These are phyloP conservation scores for Ogataea paradorogensis DNA, from an alignment of 805 yeast species.

Conservation along the genomic window DNA sequence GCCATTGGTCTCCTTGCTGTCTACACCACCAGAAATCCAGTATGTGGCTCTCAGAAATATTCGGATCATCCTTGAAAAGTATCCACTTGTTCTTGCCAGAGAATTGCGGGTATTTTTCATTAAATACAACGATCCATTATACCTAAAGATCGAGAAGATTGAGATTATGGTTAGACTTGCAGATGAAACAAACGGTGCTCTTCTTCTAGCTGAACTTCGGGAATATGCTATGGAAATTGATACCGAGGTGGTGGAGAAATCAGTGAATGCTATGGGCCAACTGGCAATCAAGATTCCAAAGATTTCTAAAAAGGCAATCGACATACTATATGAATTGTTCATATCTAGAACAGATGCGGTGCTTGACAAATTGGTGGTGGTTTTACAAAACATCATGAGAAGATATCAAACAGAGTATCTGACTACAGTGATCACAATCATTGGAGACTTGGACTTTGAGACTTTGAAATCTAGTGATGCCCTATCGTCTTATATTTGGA, in stretches of 20 bases:
- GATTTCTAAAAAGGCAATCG: slow-evolving; percentile 55
- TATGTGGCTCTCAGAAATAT: slow-evolving; percentile 90
- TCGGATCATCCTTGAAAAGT: slow-evolving; percentile 82
- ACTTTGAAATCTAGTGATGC: slow-evolving; percentile 49
- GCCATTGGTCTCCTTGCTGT: slow-evolving; percentile 82
- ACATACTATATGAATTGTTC: slow-evolving; percentile 54
- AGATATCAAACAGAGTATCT: slow-evolving; percentile 56
- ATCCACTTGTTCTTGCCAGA: slow-evolving; percentile 72
- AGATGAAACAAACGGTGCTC: slow-evolving; percentile 52
- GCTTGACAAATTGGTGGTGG: slow-evolving; percentile 57
- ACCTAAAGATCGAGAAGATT: slow-evolving; percentile 71
- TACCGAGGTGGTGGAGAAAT: slow-evolving; percentile 64
- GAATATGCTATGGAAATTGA: slow-evolving; percentile 88
- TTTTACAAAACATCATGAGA: slow-evolving; percentile 63
- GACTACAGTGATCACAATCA: slow-evolving; percentile 53
- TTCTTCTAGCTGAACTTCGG: slow-evolving; percentile 65
- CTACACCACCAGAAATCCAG: slow-evolving; percentile 91
- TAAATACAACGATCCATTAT: slow-evolving; percentile 80
- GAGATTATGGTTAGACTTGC: slow-evolving; percentile 72
- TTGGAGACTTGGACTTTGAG: slow-evolving; percentile 44
- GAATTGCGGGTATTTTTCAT: slow-evolving; percentile 89
- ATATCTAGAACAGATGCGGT: slow-evolving; percentile 63
- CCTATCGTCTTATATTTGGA: slow-evolving; percentile 61
- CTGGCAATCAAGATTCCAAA: slow-evolving; percentile 62
- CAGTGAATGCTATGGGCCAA: slow-evolving; percentile 67